Evolutionary conservation across 202 grass and related monocot species (phyloP).

Genomic region (Musa balbisiana): DNA sequence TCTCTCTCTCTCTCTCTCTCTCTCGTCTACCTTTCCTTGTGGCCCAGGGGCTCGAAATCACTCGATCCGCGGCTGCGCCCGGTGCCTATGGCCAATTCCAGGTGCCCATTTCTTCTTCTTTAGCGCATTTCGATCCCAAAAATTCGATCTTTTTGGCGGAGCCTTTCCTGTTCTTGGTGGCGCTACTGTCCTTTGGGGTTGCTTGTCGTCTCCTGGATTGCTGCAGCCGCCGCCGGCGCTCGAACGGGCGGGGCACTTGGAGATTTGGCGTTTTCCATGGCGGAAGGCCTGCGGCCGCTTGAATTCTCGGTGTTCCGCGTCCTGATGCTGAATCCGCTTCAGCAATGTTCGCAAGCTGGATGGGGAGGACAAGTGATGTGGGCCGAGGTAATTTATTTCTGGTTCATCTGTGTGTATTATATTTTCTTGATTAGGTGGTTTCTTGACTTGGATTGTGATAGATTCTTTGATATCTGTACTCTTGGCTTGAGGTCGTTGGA

Average conservation of each 20-base stretch:
- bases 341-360: background rate
- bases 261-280: background rate
- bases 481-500: background rate
- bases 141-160: constrained; percentile 19
- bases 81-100: constrained; percentile 12
- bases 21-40: background rate
- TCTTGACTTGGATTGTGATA: background rate
- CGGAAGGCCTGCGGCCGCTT: background rate
- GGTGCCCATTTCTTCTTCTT: constrained; percentile 21
- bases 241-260: background rate
- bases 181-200: background rate
- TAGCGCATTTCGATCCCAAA: constrained; percentile 19
- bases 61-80: constrained; percentile 2
- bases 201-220: background rate
- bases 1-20: constrained; percentile 3
- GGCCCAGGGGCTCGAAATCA: constrained; percentile 19
- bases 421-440: background rate
- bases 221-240: background rate
- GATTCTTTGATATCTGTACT: background rate
- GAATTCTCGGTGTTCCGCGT: background rate
- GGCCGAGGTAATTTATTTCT: background rate
- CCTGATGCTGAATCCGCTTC: constrained; percentile 6
- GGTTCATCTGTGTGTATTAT: constrained; percentile 1
- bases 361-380: background rate
- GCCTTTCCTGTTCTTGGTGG: background rate